Evolutionary conservation across 768 basidiomycete species (phyloP), one percentile per base, ranked within the genome.

Genomic region (Xerocomellus intermedius): DNA sequence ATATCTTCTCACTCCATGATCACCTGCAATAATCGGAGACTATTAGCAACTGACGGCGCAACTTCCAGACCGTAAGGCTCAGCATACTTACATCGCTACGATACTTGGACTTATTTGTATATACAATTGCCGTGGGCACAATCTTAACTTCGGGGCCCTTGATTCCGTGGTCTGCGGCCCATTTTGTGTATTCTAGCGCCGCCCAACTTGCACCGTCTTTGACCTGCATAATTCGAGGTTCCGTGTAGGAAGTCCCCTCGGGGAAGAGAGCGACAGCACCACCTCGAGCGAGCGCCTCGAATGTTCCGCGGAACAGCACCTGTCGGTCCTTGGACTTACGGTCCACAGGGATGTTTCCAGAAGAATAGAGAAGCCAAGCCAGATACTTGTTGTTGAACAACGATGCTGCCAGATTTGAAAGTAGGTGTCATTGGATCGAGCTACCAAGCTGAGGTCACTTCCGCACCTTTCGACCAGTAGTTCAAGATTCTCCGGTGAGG

Each of bases 261-360:
- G 94, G 94, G 69, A 99, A 99, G 41, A 98, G 79, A 8, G 93
- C 96, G 50, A 99, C 91, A 19, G 85, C 90, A 57, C 86, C 80
- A 16, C 89, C 91, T n/a, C 76, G 75, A 17, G 84, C 79, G 38
- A 99, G 79, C 1, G 88, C 87, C 48, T 96, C 89, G 63, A 98
- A 87, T 0, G 95, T 97, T 41, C 92, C 90, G 58, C 83, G 82
- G 75, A 97, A 95, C 17, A 98, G 77, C 19, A 83, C 81, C 64
- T 89, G 89, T 52, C 93, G 87, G 74, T 99, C 94, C 75, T 92
- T 93, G 57, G 83, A 91, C 75, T 91, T 94, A 56, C 97, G 84
- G 71, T 97, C 95, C 35, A 98, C 96, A 22, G 96, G 94, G 60
- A 99, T 95, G 71, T 97, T 97, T n/a, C 97, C 95, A 2, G 96